Percentiles rank a stretch among this genome's conserved stretches.
Evolutionary conservation across 345 rosid genomes (phyloP).

Genomic region (sweet orange (Citrus sinensis)): DNA sequence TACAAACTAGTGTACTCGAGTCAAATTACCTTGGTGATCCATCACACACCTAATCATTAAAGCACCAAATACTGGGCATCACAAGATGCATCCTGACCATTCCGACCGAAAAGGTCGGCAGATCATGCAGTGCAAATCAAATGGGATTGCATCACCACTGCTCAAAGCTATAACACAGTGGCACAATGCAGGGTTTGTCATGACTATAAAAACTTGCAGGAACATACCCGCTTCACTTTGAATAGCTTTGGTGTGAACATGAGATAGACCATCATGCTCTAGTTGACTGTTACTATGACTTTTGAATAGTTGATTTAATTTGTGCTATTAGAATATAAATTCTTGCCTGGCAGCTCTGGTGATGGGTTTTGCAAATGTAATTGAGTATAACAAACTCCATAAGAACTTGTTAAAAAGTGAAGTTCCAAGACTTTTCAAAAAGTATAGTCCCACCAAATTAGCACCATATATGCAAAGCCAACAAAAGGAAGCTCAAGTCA

Average conservation of each 20-base stretch:
- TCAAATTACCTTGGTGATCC: neutral
- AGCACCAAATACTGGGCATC: neutral
- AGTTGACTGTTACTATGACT: constrained; percentile 24
- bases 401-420: neutral
- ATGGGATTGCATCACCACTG: neutral
- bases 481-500: constrained; percentile 28
- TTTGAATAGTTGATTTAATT: constrained; percentile 4
- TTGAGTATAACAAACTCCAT: neutral
- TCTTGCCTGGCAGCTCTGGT: neutral
- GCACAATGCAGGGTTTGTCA: neutral
- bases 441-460: constrained; percentile 8
- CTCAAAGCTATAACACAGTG: neutral
- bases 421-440: neutral
- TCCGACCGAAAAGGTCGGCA: neutral
- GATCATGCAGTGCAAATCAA: neutral
- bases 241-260: neutral
- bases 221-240: neutral
- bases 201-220: neutral
- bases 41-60: constrained; percentile 3
- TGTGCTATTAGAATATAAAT: neutral
- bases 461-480: constrained; percentile 7
- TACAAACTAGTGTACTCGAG: neutral
- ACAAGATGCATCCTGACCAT: neutral
- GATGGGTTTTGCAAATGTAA: neutral
- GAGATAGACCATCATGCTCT: constrained; percentile 3